A percentile compares a stretch with the other conserved stretches of the same genome.
Evolutionary conservation across 148 eudicot genomes (phyloP).

Genomic region (Euryodendron excelsum): DNA sequence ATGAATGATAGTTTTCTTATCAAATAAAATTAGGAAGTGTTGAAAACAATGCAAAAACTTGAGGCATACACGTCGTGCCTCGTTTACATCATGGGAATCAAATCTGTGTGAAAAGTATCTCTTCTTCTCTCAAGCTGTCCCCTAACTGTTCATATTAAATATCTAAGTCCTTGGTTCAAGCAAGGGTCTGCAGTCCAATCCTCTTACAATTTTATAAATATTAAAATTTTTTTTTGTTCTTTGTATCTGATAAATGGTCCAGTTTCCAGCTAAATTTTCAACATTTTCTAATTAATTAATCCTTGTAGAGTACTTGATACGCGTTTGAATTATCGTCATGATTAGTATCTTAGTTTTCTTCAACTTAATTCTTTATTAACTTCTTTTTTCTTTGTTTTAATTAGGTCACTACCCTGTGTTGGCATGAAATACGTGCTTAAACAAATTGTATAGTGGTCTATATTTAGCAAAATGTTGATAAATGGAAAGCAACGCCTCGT

Average conservation of each 20-base stretch:
- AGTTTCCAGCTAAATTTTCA: background rate
- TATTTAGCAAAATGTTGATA: background rate
- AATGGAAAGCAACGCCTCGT: background rate
- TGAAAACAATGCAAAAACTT: slow-evolving; percentile 9
- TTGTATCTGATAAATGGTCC: background rate
- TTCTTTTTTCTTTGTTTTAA: background rate
- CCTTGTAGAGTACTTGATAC: background rate
- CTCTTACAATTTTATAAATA: background rate
- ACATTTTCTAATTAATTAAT: background rate
- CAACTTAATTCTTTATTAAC: background rate
- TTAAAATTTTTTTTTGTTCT: background rate
- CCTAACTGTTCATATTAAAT: background rate
- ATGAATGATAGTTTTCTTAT: background rate
- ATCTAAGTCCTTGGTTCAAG: background rate
- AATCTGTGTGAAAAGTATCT: slow-evolving; percentile 8
- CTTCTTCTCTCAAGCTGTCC: background rate
- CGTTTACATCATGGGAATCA: background rate
- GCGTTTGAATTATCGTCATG: background rate
- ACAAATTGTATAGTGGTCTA: background rate
- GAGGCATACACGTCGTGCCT: background rate
- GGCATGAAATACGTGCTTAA: background rate
- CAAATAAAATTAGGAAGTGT: background rate
- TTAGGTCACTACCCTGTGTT: background rate
- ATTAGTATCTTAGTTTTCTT: slow-evolving; percentile 13
- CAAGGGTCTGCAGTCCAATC: background rate